Evolutionary conservation across 495 filamentous ascomycete genomes (phyloP).

Genomic region (Arthonia radiata): DNA sequence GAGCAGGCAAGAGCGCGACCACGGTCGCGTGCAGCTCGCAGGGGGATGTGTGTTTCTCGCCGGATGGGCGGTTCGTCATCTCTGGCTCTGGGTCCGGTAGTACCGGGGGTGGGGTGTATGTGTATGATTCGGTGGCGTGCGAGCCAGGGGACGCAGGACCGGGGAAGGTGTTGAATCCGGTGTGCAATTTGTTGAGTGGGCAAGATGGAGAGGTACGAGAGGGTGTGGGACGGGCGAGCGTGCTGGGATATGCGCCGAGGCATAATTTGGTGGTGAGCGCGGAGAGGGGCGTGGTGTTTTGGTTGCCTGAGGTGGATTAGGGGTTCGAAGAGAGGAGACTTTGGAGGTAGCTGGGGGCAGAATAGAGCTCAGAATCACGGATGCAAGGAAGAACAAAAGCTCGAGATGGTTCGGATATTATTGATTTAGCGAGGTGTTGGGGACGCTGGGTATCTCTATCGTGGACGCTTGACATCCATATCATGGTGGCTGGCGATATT

Average conservation of each 20-base stretch:
- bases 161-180: constrained; percentile 37
- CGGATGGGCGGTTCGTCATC: constrained; percentile 67
- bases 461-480: no score
- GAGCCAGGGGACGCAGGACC: constrained; percentile 30
- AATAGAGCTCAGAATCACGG: no score
- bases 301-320: constrained; percentile 66
- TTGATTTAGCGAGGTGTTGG: no score
- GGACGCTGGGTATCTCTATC: no score
- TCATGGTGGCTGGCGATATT: no score
- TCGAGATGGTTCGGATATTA: no score
- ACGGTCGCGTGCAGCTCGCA: no score
- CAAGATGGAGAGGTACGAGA: background rate
- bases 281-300: constrained; percentile 71
- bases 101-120: constrained; percentile 21
- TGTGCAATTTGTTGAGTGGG: constrained; percentile 28
- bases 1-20: constrained; percentile 10
- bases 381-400: no score
- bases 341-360: no score
- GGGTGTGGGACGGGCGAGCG: constrained; percentile 36
- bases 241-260: constrained; percentile 72
- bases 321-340: no score
- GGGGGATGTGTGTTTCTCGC: constrained; percentile 70
- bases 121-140: constrained; percentile 16
- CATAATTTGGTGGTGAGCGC: constrained; percentile 76
- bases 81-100: constrained; percentile 49